Evolutionary conservation across 768 basidiomycete genomes (phyloP).

Genomic region (Rhizopogon vulgaris): DNA sequence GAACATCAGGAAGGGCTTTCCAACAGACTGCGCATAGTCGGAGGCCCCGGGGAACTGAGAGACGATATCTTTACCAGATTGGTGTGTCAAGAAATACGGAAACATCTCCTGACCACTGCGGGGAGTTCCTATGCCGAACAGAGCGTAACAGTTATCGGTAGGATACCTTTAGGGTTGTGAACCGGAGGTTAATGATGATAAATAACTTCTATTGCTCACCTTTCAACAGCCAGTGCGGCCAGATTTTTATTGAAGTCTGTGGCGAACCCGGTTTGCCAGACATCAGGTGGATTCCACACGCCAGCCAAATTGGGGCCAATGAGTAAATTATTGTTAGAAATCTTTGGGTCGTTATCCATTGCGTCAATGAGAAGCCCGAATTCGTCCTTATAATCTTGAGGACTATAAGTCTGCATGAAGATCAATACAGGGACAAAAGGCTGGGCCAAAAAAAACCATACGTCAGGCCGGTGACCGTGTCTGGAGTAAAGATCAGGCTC

Average conservation of each 20-base stretch:
- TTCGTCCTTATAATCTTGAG: constrained; percentile 44
- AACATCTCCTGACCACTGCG: constrained; percentile 43
- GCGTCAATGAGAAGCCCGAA: constrained; percentile 43
- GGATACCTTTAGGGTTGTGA: constrained; percentile 41
- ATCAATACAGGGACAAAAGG: background rate
- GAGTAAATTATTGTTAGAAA: constrained; percentile 40
- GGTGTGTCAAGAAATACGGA: constrained; percentile 46
- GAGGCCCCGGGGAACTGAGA: constrained; percentile 45
- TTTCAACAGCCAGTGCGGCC: constrained; percentile 46
- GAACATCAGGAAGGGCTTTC: constrained; percentile 46
- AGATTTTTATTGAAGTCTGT: constrained; percentile 36
- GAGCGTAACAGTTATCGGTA: constrained; percentile 54
- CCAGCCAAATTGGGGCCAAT: constrained; percentile 61
- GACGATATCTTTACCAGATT: constrained; percentile 41
- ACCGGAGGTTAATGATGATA: background rate
- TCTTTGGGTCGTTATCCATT: constrained; percentile 31
- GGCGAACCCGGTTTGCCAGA: constrained; percentile 49
- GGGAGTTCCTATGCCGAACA: constrained; percentile 35
- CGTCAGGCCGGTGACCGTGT: constrained; percentile 28
- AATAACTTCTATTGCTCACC: constrained; percentile 25
- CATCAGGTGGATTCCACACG: constrained; percentile 44
- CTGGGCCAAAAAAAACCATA: background rate
- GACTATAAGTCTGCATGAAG: constrained; percentile 18
- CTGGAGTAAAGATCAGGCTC: constrained; percentile 72
- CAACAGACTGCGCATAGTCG: constrained; percentile 28